Percentiles rank a stretch among this genome's conserved stretches.
Evolutionary conservation across 2,329 filamentous ascomycete species (phyloP).

Genomic region (Claviceps maximensis): DNA sequence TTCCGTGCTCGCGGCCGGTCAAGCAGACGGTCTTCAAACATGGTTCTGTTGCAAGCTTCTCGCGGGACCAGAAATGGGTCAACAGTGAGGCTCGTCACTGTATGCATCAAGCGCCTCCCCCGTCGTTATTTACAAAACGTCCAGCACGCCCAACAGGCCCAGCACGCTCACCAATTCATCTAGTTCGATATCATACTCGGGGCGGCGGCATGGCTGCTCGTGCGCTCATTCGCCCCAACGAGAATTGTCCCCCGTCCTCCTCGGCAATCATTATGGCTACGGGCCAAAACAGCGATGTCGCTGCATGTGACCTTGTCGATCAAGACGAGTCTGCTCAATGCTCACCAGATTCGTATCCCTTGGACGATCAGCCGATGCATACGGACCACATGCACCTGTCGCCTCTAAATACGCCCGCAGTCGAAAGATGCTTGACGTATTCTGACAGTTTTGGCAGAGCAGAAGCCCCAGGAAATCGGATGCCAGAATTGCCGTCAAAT

Average conservation of each 20-base stretch:
- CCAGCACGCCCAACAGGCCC: background rate
- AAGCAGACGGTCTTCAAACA: conserved; percentile 25
- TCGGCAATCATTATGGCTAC: background rate
- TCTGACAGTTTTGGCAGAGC: conserved; percentile 3
- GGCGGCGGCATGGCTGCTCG: conserved; percentile 6
- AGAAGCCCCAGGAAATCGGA: background rate
- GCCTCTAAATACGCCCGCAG: background rate
- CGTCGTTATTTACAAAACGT: background rate
- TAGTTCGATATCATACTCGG: conserved; percentile 12
- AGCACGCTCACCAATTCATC: background rate
- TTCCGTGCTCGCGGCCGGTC: conserved; percentile 21
- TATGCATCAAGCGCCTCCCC: conserved; percentile 10
- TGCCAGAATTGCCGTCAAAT: background rate
- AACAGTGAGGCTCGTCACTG: conserved; percentile 21
- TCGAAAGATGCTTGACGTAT: background rate
- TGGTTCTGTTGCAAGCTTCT: conserved; percentile 19
- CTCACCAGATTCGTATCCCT: background rate
- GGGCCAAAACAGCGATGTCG: background rate
- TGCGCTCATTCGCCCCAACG: background rate
- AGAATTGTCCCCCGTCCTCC: background rate
- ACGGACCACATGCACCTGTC: background rate
- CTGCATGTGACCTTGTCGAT: background rate
- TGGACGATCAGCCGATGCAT: background rate
- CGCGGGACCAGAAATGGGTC: conserved; percentile 24
- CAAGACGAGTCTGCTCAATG: background rate